phyloP scores from a whole-genome alignment of 768 basidiomycete species.

The Botryobasidium botryosum region DNA sequence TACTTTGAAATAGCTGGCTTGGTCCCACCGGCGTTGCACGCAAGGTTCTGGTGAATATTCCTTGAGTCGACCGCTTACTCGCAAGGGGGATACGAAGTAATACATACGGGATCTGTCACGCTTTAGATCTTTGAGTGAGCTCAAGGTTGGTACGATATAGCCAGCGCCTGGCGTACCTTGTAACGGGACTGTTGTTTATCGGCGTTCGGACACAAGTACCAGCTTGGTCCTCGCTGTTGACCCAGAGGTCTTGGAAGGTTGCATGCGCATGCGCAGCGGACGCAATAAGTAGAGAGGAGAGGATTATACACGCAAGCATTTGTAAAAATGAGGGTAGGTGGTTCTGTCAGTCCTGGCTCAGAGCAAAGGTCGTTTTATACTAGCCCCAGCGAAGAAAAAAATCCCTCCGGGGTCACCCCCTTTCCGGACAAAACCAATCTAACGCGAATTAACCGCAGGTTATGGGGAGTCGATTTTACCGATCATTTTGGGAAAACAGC shows the following conservation, averaged over 20 bases:
- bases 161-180: constrained; percentile 13
- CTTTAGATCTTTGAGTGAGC: background rate
- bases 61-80: background rate
- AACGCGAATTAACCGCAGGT: no score
- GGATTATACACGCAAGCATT: no score
- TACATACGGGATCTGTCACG: background rate
- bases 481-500: no score
- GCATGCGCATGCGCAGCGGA: constrained; percentile 31
- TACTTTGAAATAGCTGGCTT: background rate
- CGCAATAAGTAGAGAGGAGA: no score
- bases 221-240: constrained; percentile 32
- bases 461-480: no score
- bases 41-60: constrained; percentile 23
- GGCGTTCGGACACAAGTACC: constrained; percentile 31
- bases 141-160: background rate
- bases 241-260: constrained; percentile 39
- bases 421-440: no score
- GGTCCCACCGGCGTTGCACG: constrained; percentile 26
- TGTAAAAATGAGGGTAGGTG: no score
- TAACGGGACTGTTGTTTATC: constrained; percentile 31
- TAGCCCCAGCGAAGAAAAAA: no score
- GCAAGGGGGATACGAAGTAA: background rate
- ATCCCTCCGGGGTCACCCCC: no score
- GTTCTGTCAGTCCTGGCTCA: no score
- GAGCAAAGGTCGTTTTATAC: no score